Percentiles rank a stretch among this genome's conserved stretches.
phyloP scores from a whole-genome alignment of 352 stramenopile genomes.

The Elongisporangium senticosum region DNA sequence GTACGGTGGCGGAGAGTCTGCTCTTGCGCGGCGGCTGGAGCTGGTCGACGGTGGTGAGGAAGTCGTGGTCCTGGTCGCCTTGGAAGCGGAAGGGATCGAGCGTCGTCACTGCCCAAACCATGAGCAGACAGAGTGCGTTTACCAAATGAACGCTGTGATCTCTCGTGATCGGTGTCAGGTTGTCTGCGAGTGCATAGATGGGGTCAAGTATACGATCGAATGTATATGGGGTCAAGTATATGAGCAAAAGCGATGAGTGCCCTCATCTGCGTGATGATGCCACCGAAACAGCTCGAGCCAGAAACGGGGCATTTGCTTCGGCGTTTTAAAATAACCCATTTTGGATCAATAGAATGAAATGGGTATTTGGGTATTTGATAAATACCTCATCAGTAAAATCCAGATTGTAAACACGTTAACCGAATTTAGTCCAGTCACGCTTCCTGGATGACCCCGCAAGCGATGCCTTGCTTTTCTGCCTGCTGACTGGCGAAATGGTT shows the following conservation, averaged over 20 bases:
- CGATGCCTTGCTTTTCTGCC: constrained; percentile 29
- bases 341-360: no score
- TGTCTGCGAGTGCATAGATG: background rate
- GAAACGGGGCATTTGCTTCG: no score
- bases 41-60: constrained; percentile 28
- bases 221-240: no score
- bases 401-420: no score
- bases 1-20: constrained; percentile 30
- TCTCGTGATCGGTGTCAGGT: background rate
- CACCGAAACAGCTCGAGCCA: background rate
- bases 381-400: no score
- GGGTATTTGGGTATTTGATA: no score
- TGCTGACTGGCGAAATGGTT: constrained; percentile 83
- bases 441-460: constrained; percentile 31
- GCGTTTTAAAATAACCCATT: no score
- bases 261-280: background rate
- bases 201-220: no score
- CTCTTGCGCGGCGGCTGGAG: constrained; percentile 15
- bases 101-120: background rate
- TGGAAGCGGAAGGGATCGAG: background rate
- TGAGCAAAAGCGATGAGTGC: no score
- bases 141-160: background rate
- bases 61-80: constrained; percentile 19
- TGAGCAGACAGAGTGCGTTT: background rate
- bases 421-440: no score